Evolutionary conservation across 768 basidiomycete genomes (phyloP).

Genomic region (Leccinum obscurum): DNA sequence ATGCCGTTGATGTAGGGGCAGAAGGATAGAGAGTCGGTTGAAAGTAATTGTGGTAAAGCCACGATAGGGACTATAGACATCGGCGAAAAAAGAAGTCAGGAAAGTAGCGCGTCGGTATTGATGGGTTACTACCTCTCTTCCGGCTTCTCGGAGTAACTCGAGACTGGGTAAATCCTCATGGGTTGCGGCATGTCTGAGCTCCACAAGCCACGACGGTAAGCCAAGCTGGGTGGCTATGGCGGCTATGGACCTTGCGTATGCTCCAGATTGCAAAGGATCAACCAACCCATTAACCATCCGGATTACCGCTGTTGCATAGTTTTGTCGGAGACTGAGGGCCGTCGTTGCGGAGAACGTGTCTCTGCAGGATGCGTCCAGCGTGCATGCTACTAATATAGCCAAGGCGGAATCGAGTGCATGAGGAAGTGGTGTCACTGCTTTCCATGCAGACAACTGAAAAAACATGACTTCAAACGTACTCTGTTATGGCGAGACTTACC

Average conservation of each 20-base stretch:
- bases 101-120: slow-evolving; percentile 2
- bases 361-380: slow-evolving; percentile 47
- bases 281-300: slow-evolving; percentile 94
- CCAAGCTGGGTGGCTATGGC: slow-evolving; percentile 85
- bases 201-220: slow-evolving; percentile 86
- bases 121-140: slow-evolving; percentile 54
- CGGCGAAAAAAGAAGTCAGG: slow-evolving; percentile 6
- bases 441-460: slow-evolving; percentile 76
- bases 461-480: slow-evolving; percentile 10
- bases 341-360: slow-evolving; percentile 27
- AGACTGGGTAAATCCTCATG: slow-evolving; percentile 93
- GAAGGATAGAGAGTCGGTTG: slow-evolving; percentile 68
- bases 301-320: slow-evolving; percentile 79
- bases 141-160: slow-evolving; percentile 73
- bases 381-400: slow-evolving; percentile 57
- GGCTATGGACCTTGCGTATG: slow-evolving; percentile 88
- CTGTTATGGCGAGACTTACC: slow-evolving; percentile 42
- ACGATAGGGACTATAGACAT: slow-evolving; percentile 63
- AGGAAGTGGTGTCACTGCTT: slow-evolving; percentile 68
- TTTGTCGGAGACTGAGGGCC: slow-evolving; percentile 63
- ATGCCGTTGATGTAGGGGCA: slow-evolving; percentile 32
- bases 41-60: slow-evolving; percentile 86
- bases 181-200: slow-evolving; percentile 91
- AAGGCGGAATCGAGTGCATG: slow-evolving; percentile 78
- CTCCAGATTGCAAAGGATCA: slow-evolving; percentile 87